A percentile compares a stretch with the other conserved stretches of the same genome.
These are phyloP conservation scores for Pseudogymnoascus sp. DNA, from an alignment of 2,329 filamentous ascomycete species.

Conservation along the genomic window DNA sequence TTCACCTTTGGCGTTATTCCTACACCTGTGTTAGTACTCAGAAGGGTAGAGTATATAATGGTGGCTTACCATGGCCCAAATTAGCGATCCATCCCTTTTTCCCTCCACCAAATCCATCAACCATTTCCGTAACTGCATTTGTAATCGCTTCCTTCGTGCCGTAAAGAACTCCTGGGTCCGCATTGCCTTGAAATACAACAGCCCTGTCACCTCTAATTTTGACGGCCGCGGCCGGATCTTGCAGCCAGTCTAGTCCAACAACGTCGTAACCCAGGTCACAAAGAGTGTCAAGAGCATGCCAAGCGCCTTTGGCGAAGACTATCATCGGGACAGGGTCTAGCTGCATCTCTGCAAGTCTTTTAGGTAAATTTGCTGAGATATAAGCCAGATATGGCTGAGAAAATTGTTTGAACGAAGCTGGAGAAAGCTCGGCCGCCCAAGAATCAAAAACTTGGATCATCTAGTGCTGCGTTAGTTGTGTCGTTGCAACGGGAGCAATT, in stretches of 20 bases:
- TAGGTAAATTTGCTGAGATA: constrained; percentile 75
- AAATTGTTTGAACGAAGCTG: constrained; percentile 74
- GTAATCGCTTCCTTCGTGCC: constrained; percentile 77
- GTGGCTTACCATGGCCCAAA: constrained; percentile 76
- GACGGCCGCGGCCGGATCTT: constrained; percentile 78
- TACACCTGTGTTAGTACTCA: constrained; percentile 32
- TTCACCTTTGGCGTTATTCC: constrained; percentile 92
- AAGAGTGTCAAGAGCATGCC: constrained; percentile 83
- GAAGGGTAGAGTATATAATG: constrained; percentile 7
- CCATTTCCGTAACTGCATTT: constrained; percentile 74
- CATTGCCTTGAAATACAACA: constrained; percentile 85
- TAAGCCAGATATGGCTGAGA: constrained; percentile 78
- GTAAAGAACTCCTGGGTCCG: constrained; percentile 88
- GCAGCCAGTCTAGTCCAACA: constrained; percentile 89
- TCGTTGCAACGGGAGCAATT: neutral
- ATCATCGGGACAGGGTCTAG: constrained; percentile 87
- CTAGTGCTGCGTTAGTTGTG: constrained; percentile 32
- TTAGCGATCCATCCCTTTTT: constrained; percentile 97
- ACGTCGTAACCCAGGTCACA: constrained; percentile 89
- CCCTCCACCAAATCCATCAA: constrained; percentile 69
- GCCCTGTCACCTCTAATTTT: constrained; percentile 67
- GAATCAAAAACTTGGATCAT: constrained; percentile 96
- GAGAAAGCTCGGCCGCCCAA: constrained; percentile 91
- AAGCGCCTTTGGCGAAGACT: constrained; percentile 95
- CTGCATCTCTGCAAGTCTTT: constrained; percentile 63